These are phyloP conservation scores for Aspergillus quadrilineatus DNA, from an alignment of 2,329 filamentous ascomycete species.

Conservation along the genomic window DNA sequence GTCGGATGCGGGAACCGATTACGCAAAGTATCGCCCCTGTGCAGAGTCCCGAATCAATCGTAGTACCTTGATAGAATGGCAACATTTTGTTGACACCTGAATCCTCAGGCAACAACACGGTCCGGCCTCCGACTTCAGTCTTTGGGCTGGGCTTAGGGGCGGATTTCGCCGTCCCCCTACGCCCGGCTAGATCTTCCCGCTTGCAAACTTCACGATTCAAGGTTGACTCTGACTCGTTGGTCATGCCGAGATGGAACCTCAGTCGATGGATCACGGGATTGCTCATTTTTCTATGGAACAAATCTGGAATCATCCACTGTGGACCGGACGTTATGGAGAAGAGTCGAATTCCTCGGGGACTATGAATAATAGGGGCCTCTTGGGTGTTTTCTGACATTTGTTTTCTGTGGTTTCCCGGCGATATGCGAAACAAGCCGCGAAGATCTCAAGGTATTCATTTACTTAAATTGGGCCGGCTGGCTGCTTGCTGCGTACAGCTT, in stretches of 20 bases:
- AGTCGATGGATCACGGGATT: conserved; percentile 1
- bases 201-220: background rate
- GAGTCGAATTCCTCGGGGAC: background rate
- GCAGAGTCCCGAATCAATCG: too few relatives aligned
- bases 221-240: background rate
- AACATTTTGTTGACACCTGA: conserved; percentile 1
- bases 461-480: background rate
- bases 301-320: conserved; percentile 8
- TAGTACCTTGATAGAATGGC: background rate
- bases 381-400: background rate
- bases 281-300: background rate
- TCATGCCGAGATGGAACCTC: background rate
- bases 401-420: background rate
- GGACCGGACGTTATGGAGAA: conserved; percentile 7
- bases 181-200: background rate
- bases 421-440: conserved; percentile 1
- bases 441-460: background rate
- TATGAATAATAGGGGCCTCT: conserved; percentile 1
- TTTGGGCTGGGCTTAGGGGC: conserved; percentile 5
- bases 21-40: background rate
- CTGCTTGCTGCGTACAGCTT: background rate
- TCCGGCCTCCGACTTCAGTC: conserved; percentile 1
- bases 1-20: background rate
- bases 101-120: background rate
- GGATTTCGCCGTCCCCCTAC: conserved; percentile 10